Evolutionary conservation across 2,329 filamentous ascomycete species (phyloP).

Genomic region (Apiospora pterosperma): DNA sequence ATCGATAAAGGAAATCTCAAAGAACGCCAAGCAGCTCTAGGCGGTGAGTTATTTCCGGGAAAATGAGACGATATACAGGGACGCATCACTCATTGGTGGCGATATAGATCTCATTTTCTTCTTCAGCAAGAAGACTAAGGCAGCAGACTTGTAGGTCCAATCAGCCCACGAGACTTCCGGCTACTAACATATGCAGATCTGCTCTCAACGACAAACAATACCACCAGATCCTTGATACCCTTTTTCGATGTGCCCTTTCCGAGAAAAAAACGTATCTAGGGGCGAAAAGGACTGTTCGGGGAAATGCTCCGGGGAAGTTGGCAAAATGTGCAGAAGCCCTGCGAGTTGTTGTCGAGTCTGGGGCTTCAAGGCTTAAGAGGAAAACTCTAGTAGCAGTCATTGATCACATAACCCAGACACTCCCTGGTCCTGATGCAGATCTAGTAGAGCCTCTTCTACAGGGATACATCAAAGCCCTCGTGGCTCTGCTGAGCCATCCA

Average conservation of each 20-base stretch:
- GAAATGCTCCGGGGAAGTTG: conserved; percentile 51
- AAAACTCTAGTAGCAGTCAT: conserved; percentile 79
- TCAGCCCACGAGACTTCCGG: not conserved
- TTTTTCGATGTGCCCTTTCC: conserved; percentile 66
- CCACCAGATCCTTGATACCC: conserved; percentile 73
- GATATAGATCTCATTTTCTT: conserved; percentile 34
- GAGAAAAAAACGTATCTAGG: conserved; percentile 66
- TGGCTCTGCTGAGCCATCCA: conserved; percentile 65
- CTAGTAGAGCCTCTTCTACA: conserved; percentile 67
- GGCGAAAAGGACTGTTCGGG: conserved; percentile 43
- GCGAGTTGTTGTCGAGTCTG: conserved; percentile 67
- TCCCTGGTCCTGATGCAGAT: conserved; percentile 58
- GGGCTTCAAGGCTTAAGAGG: conserved; percentile 62
- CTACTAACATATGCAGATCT: not conserved
- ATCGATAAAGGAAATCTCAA: conserved; percentile 31
- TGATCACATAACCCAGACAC: conserved; percentile 75
- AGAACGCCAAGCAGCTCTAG: conserved; percentile 37
- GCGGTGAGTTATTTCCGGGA: conserved; percentile 27
- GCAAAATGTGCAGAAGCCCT: conserved; percentile 68
- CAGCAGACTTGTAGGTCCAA: conserved; percentile 30
- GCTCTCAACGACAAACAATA: conserved; percentile 71
- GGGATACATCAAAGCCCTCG: conserved; percentile 76
- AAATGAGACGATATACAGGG: not conserved
- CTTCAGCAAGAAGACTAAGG: conserved; percentile 31
- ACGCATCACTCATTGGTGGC: not conserved